Conservation (phyloP, 148 eudicot genomes). For the Nepenthes gracilis region DNA sequence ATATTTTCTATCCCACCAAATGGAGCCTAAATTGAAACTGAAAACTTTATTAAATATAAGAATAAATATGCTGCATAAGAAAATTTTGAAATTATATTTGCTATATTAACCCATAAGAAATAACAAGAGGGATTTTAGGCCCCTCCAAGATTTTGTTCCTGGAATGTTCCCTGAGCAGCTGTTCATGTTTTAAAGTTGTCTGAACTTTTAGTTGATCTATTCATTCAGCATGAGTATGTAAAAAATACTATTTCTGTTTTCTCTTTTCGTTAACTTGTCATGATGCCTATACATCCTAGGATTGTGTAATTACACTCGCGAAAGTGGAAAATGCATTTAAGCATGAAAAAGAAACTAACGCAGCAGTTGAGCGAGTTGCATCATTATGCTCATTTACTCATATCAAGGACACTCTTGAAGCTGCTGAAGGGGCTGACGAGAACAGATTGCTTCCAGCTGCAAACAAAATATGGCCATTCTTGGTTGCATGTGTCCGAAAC, state of each 20-base stretch:
- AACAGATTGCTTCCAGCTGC: slow-evolving; percentile 86
- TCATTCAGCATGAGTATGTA: too few relatives aligned
- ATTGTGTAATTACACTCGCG: slow-evolving; percentile 51
- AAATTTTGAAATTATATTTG: too few relatives aligned
- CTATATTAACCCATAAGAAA: too few relatives aligned
- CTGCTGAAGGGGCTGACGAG: slow-evolving; percentile 56
- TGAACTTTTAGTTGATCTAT: too few relatives aligned
- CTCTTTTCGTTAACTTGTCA: background rate
- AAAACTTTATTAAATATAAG: too few relatives aligned
- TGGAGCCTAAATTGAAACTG: too few relatives aligned
- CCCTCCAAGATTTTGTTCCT: too few relatives aligned
- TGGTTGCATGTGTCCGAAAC: slow-evolving; percentile 68
- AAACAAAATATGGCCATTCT: slow-evolving; percentile 89
- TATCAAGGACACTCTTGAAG: slow-evolving; percentile 54
- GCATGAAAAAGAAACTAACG: slow-evolving; percentile 59
- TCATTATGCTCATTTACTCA: slow-evolving; percentile 39
- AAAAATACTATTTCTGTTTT: background rate
- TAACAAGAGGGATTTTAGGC: too few relatives aligned
- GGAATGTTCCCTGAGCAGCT: too few relatives aligned
- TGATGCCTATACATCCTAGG: slow-evolving; percentile 23
- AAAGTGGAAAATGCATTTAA: slow-evolving; percentile 73
- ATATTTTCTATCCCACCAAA: too few relatives aligned
- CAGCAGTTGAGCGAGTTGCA: slow-evolving; percentile 36
- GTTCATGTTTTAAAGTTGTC: too few relatives aligned
- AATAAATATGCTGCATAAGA: too few relatives aligned